Evolutionary conservation across 257 asterid species (phyloP).

Genomic region (Solanum tacnaense): DNA sequence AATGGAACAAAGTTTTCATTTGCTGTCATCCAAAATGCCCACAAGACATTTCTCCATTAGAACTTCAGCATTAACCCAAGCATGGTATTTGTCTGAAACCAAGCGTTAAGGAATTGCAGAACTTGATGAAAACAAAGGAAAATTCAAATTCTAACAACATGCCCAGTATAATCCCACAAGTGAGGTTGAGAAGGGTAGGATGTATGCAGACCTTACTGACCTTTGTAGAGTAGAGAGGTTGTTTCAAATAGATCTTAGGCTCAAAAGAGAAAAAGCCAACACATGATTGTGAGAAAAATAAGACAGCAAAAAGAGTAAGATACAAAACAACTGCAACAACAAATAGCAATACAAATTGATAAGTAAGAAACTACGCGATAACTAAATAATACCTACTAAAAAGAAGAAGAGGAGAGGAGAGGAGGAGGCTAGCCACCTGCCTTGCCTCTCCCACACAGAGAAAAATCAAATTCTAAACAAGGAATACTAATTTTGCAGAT

Average conservation of each 20-base stretch:
- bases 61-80: conserved; percentile 89
- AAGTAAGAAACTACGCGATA: neutral
- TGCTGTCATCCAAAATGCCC: conserved; percentile 53
- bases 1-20: conserved; percentile 10
- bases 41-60: conserved; percentile 85
- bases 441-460: neutral
- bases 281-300: neutral
- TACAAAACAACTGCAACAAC: neutral
- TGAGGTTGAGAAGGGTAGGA: neutral
- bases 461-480: neutral
- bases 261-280: neutral
- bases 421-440: neutral
- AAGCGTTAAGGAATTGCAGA: conserved; percentile 35
- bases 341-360: neutral
- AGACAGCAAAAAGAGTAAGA: neutral
- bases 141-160: neutral
- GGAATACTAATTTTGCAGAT: neutral
- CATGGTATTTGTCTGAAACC: conserved; percentile 77
- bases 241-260: neutral
- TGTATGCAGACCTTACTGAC: neutral
- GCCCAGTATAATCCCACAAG: neutral
- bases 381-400: neutral
- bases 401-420: neutral
- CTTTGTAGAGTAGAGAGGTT: neutral
- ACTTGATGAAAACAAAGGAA: neutral